phyloP scores from a whole-genome alignment of 352 stramenopile genomes.

The Globisporangium recalcitrans region DNA sequence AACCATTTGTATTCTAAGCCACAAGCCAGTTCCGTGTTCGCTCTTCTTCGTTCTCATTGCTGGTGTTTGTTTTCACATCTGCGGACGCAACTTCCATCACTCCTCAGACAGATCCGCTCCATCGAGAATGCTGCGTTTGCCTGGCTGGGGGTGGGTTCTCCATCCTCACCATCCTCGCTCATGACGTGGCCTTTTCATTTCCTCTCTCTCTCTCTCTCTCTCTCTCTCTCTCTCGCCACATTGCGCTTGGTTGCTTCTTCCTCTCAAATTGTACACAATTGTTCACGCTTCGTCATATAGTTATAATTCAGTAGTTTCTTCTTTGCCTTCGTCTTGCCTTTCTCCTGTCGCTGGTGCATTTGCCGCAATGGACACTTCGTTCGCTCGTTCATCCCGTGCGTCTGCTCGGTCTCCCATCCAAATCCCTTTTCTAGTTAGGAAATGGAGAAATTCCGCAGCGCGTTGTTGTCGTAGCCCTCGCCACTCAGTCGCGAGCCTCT shows the following conservation, averaged over 20 bases:
- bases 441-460: constrained; percentile 30
- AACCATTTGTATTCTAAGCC: constrained; percentile 6
- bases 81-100: too few relatives aligned
- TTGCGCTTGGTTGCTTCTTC: not conserved
- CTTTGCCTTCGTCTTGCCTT: not conserved
- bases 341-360: not conserved
- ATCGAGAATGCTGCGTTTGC: too few relatives aligned
- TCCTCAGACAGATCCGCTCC: too few relatives aligned
- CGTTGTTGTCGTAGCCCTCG: constrained; percentile 31
- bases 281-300: constrained; percentile 6
- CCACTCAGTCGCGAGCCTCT: constrained; percentile 22
- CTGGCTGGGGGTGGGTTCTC: too few relatives aligned
- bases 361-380: not conserved
- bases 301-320: constrained; percentile 11
- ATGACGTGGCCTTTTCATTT: not conserved
- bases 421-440: constrained; percentile 10
- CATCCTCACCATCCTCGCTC: not conserved
- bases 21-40: not conserved
- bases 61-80: too few relatives aligned
- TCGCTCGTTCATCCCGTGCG: not conserved
- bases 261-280: constrained; percentile 8
- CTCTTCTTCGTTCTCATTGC: too few relatives aligned
- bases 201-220: too few relatives aligned
- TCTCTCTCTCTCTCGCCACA: not conserved
- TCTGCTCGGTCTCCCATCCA: not conserved